These are phyloP conservation scores for Colletotrichum chlorophyti DNA, from an alignment of 2,329 filamentous ascomycete genomes.

Conservation along the genomic window DNA sequence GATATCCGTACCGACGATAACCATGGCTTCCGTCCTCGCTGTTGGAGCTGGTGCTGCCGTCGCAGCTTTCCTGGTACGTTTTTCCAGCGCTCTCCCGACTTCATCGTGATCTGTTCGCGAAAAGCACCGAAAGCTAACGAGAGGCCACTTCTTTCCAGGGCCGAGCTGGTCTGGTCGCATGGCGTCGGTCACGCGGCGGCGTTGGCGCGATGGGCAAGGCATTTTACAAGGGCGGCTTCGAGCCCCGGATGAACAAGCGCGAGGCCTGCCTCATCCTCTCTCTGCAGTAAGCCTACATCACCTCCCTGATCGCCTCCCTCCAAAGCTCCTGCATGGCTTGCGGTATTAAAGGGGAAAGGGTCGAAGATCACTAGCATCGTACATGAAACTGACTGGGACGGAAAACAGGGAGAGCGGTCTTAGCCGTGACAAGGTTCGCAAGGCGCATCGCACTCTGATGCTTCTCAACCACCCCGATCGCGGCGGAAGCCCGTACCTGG, in stretches of 20 bases:
- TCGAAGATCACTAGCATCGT: too few species aligned
- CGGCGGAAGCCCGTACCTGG: conserved; percentile 93
- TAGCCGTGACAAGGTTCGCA: conserved; percentile 92
- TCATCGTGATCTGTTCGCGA: too few species aligned
- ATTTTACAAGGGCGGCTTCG: conserved; percentile 99
- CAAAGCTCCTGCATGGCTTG: too few species aligned
- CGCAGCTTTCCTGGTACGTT: conserved; percentile 58
- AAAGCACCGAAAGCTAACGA: conserved; percentile 21
- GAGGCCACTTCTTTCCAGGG: conserved; percentile 70
- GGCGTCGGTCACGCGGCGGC: conserved; percentile 80
- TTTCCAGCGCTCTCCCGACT: neutral
- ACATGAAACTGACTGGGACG: neutral
- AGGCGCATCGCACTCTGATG: conserved; percentile 95
- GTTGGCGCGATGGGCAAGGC: conserved; percentile 84
- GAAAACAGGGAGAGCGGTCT: conserved; percentile 82
- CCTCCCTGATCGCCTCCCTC: neutral
- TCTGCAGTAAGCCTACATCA: conserved; percentile 69
- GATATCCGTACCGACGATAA: conserved; percentile 7
- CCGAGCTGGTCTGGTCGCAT: conserved; percentile 88
- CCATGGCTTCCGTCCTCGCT: conserved; percentile 53
- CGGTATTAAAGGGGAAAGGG: too few species aligned
- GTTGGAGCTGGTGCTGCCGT: conserved; percentile 56
- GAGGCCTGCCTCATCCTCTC: conserved; percentile 92
- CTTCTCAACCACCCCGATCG: conserved; percentile 97
- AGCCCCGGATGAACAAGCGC: conserved; percentile 89